Evolutionary conservation across 148 eudicot genomes (phyloP).

Genomic region (Cornus florida): DNA sequence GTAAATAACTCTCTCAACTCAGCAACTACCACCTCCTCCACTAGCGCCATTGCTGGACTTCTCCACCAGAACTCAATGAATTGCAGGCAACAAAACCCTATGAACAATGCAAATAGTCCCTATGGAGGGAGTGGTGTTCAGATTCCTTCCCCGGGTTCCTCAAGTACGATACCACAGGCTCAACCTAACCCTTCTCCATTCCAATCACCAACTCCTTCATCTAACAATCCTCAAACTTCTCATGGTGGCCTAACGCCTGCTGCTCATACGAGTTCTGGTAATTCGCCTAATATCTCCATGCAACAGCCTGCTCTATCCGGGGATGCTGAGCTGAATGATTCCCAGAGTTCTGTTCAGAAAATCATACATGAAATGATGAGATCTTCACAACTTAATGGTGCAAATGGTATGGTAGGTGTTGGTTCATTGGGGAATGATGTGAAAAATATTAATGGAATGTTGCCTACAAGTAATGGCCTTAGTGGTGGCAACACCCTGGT

Average conservation of each 20-base stretch:
- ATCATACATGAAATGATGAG: constrained; percentile 84
- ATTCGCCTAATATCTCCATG: constrained; percentile 56
- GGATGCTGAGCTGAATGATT: constrained; percentile 58
- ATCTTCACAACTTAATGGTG: constrained; percentile 52
- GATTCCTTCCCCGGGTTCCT: constrained; percentile 66
- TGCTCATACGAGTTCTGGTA: constrained; percentile 29
- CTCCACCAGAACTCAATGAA: constrained; percentile 80
- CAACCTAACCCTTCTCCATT: constrained; percentile 61
- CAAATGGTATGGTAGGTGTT: constrained; percentile 49
- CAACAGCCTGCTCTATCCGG: constrained; percentile 54
- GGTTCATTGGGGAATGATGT: constrained; percentile 54
- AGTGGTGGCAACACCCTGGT: constrained; percentile 41
- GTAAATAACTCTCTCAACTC: constrained; percentile 60
- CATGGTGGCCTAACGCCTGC: constrained; percentile 37
- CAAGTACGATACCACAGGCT: constrained; percentile 49
- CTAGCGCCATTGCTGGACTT: constrained; percentile 59
- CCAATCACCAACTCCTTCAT: constrained; percentile 57
- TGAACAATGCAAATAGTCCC: constrained; percentile 46
- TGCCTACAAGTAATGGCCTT: constrained; percentile 34
- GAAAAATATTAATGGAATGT: constrained; percentile 62
- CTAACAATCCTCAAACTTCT: constrained; percentile 51
- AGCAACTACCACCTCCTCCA: constrained; percentile 47
- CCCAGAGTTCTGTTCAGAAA: constrained; percentile 88
- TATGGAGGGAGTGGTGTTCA: constrained; percentile 59
- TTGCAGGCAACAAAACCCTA: constrained; percentile 64